These are phyloP conservation scores for Aspergillus steynii DNA, from an alignment of 495 filamentous ascomycete genomes.

Conservation along the genomic window DNA sequence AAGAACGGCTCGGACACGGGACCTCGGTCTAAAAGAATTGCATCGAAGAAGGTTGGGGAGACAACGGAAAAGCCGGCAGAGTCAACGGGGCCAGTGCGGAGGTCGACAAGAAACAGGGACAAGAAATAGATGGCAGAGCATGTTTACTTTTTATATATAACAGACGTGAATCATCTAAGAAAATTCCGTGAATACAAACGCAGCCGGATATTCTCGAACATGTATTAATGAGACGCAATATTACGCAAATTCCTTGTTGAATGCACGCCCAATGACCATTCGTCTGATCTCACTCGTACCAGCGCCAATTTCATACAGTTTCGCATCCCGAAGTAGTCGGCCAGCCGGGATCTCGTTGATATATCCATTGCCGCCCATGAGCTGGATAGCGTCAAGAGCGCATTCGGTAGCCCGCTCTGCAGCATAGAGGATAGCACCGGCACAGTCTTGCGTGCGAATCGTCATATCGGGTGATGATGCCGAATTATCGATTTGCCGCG, in stretches of 20 bases:
- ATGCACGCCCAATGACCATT: slow-evolving; percentile 92
- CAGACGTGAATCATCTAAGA: background rate
- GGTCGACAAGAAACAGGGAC: slow-evolving; percentile 33
- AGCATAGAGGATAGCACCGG: slow-evolving; percentile 90
- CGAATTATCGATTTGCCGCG: slow-evolving; percentile 72
- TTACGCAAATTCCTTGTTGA: slow-evolving; percentile 81
- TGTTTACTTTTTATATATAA: background rate
- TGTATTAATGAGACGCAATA: background rate
- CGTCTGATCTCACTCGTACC: slow-evolving; percentile 92
- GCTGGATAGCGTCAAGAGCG: slow-evolving; percentile 86
- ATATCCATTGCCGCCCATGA: slow-evolving; percentile 95
- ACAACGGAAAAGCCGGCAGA: slow-evolving; percentile 8
- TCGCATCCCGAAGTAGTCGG: slow-evolving; percentile 79
- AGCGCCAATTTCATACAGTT: slow-evolving; percentile 96
- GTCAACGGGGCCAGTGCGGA: slow-evolving; percentile 30
- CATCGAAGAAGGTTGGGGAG: slow-evolving; percentile 25
- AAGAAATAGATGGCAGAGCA: slow-evolving; percentile 14
- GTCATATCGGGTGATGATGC: slow-evolving; percentile 41
- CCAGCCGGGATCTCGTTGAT: slow-evolving; percentile 93
- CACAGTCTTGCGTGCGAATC: slow-evolving; percentile 87
- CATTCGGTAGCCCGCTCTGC: slow-evolving; percentile 91
- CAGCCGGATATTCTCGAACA: slow-evolving; percentile 4
- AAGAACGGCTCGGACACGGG: slow-evolving; percentile 3
- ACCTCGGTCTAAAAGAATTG: slow-evolving; percentile 32
- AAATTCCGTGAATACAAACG: slow-evolving; percentile 9